Evolutionary conservation across 1,284 basidiomycete species (phyloP), one percentile per base, ranked within the genome.

Genomic region (Exobasidium cylindrosporum): DNA sequence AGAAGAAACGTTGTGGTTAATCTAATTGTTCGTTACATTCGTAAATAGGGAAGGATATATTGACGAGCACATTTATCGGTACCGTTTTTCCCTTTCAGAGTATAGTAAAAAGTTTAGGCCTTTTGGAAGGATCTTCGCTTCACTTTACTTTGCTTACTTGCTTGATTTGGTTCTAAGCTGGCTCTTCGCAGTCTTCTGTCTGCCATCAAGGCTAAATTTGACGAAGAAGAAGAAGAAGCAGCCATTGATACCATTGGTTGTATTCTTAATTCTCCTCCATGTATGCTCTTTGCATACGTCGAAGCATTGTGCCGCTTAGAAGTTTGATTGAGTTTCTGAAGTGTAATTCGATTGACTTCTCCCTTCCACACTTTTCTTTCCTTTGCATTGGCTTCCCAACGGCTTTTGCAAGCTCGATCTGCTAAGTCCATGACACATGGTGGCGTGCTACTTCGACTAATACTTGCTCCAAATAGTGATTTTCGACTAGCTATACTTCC

Each of bases 341-440:
- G 30, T 13, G 53, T 31, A 3, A 55, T 55, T 1, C 53, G 4
- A 4, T 55, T 44, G 4, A 58, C 57, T 44, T 58, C 57, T 23
- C 26, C 57, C n/a, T 47, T 46, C 57, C 57, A 58, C 14, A 28
- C 57, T 24, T 47, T 46, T 17, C 57, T n/a, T 44, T 58, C 57
- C 26, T 58, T 58, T 11, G 28, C 28, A 32, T 30, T 58, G 28
- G 40, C 13, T 28, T 58, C 57, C 57, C 43, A 47, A 17, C 57
- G 21, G 35, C 46, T 52, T 32, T 32, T 52, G 35, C 57, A 58
- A 17, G 57, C 57, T n/a, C 30, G 21, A 30, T 58, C 57, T 1
- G 57, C 57, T 24, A 58, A 24, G 21, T 30, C 26, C 10, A 35
- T 26, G 24, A 58, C 57, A 32, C 40, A 43, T n/a, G 56, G 29